Base-by-base conservation (phyloP, 2,329 filamentous ascomycete genomes). In the Botrytis paeoniae region DNA sequence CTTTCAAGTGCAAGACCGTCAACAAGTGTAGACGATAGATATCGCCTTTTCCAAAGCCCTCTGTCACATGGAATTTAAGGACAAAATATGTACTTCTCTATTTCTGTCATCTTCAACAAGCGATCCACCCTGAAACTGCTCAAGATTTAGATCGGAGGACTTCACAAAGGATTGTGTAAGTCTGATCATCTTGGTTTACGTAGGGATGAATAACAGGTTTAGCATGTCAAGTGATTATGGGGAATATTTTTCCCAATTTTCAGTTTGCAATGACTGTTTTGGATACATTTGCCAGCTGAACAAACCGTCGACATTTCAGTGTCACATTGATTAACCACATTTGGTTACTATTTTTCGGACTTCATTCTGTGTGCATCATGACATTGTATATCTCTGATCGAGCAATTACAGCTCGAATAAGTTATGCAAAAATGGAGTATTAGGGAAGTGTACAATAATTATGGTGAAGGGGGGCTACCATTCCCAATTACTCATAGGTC, bases 141-240 rank as follows among this genome's bases (percentile, higher is more conserved):
- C 51, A 18, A 18, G n/a, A 29, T 29, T 1, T 29, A 29, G 7
- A 29, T 57, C 14, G 6, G 14, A 29, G n/a, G n/a, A 29, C 6
- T 18, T 25, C 20, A 57, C n/a, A 29, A 57, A 32, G 16, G n/a
- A 29, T 29, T 29, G 0, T 29, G n/a, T 4, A 29, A 57, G n/a
- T 57, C n/a, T 57, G n/a, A 8, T 57, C n/a, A 16, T 29, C 7
- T 18, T 29, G 6, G 9, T 57, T 4, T 32, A 16, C 51, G 29
- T 8, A 0, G n/a, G 6, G 14, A 18, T 9, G n/a, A 29, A 29
- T 4, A 57, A 57, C 14, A 8, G 6, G 51, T 16, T 18, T 9
- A 29, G 51, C 6, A 9, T 18, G 9, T 1, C 3, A n/a, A 57
- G 9, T 4, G 5, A 8, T 1, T n/a, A 18, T 8, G 22, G 1